Evolutionary conservation across 2,329 filamentous ascomycete species (phyloP).

Genomic region (Didymella sp.): DNA sequence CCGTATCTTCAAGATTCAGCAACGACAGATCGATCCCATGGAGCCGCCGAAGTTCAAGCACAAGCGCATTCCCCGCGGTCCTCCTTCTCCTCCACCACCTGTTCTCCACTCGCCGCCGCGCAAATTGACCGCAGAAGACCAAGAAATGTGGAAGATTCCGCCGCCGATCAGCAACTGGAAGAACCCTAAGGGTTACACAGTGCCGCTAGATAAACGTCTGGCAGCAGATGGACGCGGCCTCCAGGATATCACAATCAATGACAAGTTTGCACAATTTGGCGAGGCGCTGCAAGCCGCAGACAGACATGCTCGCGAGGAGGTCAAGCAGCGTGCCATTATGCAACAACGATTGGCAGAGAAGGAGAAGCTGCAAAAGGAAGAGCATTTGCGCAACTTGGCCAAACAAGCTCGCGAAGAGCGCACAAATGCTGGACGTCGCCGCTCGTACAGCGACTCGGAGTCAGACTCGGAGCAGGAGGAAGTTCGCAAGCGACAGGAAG

Average conservation of each 20-base stretch:
- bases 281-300: constrained; percentile 95
- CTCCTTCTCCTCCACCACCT: constrained; percentile 89
- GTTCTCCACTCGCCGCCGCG: constrained; percentile 94
- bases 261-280: constrained; percentile 96
- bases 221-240: constrained; percentile 91
- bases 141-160: constrained; percentile 92
- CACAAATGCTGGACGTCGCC: constrained; percentile 54
- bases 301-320: constrained; percentile 92
- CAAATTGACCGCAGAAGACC: constrained; percentile 94
- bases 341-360: constrained; percentile 96
- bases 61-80: constrained; percentile 95
- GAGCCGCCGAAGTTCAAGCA: constrained; percentile 98
- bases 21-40: constrained; percentile 91
- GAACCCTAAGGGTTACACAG: constrained; percentile 97
- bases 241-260: constrained; percentile 95
- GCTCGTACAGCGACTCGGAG: constrained; percentile 52
- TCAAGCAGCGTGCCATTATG: constrained; percentile 90
- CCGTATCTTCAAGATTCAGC: constrained; percentile 97
- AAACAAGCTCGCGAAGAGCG: constrained; percentile 91
- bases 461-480: constrained; percentile 69
- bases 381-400: constrained; percentile 83
- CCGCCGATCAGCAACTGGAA: constrained; percentile 98
- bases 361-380: constrained; percentile 93
- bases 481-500: constrained; percentile 76
- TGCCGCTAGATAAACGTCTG: constrained; percentile 92